Evolutionary conservation across 768 basidiomycete genomes (phyloP), one percentile per base, ranked within the genome.

Genomic region (Lactifluus rugatus): DNA sequence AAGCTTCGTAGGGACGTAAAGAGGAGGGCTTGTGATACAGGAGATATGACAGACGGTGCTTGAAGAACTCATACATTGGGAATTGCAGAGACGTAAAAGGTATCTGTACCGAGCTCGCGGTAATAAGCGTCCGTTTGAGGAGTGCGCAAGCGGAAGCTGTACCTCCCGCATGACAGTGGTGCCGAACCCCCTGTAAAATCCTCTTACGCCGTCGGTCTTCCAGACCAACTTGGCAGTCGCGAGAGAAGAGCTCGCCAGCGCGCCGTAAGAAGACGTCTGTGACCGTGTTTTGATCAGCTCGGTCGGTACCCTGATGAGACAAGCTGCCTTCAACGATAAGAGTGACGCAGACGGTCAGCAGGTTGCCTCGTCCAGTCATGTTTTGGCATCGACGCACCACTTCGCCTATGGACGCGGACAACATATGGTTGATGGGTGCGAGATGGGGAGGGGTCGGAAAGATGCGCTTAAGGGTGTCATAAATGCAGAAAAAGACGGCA

Each of bases 81-180:
- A 98, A 98, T 68, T 98, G 95, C 19, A 97, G 74, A 2, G 91
- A 93, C 2, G 92, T 93, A 75, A 97, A 97, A 2, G 95, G 95
- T 42, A 99, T 92, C 93, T 97, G 3, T 26, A 53, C 46, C 42
- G 23, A 26, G 45, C 23, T 45, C 32, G 46, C 46, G 25, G 49
- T 50, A 10, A 46, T 50, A 10, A 46, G 44, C 32, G 37, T 45
- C 44, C 10, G 9, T 39, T 25, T 14, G 57, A 32, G 42, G 34
- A 11, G 41, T 52, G 21, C n/a, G 36, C 48, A 49, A 44, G 58
- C 5, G 9, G 54, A 51, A 51, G n/a, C 45, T 62, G 32, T 37
- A 82, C 84, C 75, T 84, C 84, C 62, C 84, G 72, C 68, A 81
- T 81, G 51, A 93, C 77, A 0, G 92, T 93, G 25, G 82, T 84